These are phyloP conservation scores for Aspergillus aculeatus DNA, from an alignment of 2,329 filamentous ascomycete species.

Conservation along the genomic window DNA sequence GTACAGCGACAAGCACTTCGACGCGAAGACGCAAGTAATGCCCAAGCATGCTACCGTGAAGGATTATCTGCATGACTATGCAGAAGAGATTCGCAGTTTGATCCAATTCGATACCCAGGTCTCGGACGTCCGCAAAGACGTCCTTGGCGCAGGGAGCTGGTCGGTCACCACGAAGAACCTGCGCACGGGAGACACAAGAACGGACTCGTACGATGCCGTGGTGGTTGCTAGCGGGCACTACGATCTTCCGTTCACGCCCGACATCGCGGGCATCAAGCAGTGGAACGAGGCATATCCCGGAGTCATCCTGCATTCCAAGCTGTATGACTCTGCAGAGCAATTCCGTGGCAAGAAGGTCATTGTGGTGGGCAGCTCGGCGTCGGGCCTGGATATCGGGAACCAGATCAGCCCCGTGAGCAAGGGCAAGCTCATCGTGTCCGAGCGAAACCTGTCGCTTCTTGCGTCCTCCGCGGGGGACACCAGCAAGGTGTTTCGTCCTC, in stretches of 20 bases:
- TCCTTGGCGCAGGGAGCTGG: constrained; percentile 54
- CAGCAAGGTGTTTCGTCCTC: constrained; percentile 58
- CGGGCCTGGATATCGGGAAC: constrained; percentile 75
- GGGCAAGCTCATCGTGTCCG: constrained; percentile 63
- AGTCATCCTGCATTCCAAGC: constrained; percentile 72
- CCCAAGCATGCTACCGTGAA: constrained; percentile 70
- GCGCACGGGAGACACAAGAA: constrained; percentile 39
- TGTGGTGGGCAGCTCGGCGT: constrained; percentile 80
- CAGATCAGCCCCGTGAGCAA: constrained; percentile 67
- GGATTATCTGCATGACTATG: constrained; percentile 71
- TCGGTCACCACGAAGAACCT: constrained; percentile 56
- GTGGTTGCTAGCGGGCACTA: constrained; percentile 76
- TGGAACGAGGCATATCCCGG: constrained; percentile 62
- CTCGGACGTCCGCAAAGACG: constrained; percentile 52
- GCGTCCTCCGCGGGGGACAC: constrained; percentile 36
- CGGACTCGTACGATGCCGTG: constrained; percentile 67
- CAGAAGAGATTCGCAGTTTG: constrained; percentile 63
- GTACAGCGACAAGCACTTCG: constrained; percentile 70
- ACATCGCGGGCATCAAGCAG: constrained; percentile 57
- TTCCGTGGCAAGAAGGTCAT: constrained; percentile 73
- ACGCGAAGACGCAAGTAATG: constrained; percentile 65
- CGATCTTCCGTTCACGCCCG: constrained; percentile 65
- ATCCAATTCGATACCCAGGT: constrained; percentile 73
- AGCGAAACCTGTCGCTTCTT: constrained; percentile 53
- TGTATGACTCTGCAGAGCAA: constrained; percentile 65